Evolutionary conservation across 768 basidiomycete genomes (phyloP).

Genomic region (Russula griseocarnosa): DNA sequence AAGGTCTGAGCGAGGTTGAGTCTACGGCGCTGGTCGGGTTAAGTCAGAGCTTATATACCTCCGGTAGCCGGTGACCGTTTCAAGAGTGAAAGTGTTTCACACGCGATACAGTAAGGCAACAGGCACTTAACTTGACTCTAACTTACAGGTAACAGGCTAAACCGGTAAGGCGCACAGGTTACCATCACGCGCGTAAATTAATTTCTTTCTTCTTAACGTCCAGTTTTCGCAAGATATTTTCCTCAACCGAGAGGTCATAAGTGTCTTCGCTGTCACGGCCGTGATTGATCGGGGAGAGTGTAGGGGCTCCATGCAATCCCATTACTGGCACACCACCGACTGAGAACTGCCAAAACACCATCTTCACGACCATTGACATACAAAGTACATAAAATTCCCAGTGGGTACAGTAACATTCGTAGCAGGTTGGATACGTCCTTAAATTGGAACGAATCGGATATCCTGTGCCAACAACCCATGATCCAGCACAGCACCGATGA

Average conservation of each 20-base stretch:
- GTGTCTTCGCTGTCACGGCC: not conserved
- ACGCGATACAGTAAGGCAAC: not conserved
- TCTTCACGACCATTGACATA: no score
- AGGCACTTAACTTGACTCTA: no score
- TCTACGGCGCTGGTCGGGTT: no score
- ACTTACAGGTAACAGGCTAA: no score
- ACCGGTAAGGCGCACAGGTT: no score
- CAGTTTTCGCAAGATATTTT: not conserved
- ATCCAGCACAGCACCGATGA: no score
- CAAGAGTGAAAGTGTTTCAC: not conserved
- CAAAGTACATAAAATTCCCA: no score
- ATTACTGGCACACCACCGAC: not conserved
- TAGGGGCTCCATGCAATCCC: not conserved
- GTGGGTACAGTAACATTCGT: no score
- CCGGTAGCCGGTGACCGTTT: no score
- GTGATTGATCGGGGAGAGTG: not conserved
- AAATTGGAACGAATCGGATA: not conserved
- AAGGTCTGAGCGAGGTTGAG: no score
- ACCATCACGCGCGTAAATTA: not conserved
- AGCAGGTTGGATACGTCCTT: not conserved
- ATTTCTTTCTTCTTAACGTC: not conserved
- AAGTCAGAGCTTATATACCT: not conserved
- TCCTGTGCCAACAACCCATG: no score
- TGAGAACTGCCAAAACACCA: no score
- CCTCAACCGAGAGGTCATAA: not conserved